These are phyloP conservation scores for Pulveroboletus sp. DNA, from an alignment of 768 basidiomycete genomes.

Conservation along the genomic window DNA sequence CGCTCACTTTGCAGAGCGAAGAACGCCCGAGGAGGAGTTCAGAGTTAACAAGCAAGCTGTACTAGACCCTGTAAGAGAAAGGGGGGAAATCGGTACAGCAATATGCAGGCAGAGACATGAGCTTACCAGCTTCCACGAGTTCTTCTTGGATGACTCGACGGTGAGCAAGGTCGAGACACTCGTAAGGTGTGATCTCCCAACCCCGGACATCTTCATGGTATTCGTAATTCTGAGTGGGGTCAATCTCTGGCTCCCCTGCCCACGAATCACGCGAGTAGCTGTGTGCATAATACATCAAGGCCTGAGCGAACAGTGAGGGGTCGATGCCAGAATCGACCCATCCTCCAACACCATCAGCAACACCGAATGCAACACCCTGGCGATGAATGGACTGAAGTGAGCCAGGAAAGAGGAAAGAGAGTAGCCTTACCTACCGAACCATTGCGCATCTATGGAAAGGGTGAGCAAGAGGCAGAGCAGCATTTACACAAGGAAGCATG, in stretches of 20 bases:
- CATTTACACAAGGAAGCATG: conserved; percentile 30
- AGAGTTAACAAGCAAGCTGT: conserved; percentile 75
- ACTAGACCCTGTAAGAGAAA: conserved; percentile 58
- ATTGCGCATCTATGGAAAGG: conserved; percentile 58
- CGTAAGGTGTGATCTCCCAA: conserved; percentile 61
- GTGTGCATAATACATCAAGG: conserved; percentile 83
- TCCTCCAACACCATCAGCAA: conserved; percentile 92
- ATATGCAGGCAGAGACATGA: conserved; percentile 19
- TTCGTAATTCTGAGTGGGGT: conserved; percentile 69
- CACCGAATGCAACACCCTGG: conserved; percentile 76
- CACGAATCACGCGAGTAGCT: conserved; percentile 67
- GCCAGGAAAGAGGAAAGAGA: conserved; percentile 10
- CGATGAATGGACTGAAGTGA: conserved; percentile 16
- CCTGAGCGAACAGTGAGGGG: conserved; percentile 86
- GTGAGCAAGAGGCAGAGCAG: conserved; percentile 1
- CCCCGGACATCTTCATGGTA: conserved; percentile 61
- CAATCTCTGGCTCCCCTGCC: conserved; percentile 81
- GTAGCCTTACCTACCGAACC: conserved; percentile 57
- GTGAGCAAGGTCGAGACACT: conserved; percentile 71
- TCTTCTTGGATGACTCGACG: conserved; percentile 65
- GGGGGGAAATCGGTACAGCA: background rate
- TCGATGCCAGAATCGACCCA: conserved; percentile 84
- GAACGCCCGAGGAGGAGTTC: conserved; percentile 67
- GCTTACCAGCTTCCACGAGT: conserved; percentile 46
- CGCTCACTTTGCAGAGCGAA: conserved; percentile 74